phyloP scores from a whole-genome alignment of 257 asterid species.

The Paraleonurus japonicus region DNA sequence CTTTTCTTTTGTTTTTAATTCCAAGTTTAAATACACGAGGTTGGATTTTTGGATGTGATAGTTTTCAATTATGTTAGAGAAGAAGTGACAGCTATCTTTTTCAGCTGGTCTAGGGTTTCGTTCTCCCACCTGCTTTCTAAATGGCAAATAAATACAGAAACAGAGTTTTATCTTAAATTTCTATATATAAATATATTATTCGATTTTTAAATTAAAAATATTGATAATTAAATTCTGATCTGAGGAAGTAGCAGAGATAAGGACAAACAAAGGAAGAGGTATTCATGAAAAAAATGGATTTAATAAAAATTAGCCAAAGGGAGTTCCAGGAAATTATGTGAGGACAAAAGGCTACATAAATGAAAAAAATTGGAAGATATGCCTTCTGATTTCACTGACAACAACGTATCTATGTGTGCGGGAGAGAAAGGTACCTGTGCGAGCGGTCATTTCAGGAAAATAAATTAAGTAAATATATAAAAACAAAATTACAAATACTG shows the following conservation, averaged over 20 bases:
- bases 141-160: neutral
- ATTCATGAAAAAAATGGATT: neutral
- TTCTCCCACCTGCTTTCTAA: constrained; percentile 10
- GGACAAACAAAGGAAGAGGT: constrained; percentile 9
- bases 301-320: constrained; percentile 16
- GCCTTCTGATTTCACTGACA: constrained; percentile 53
- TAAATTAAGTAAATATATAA: too few relatives aligned
- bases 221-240: neutral
- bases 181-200: neutral
- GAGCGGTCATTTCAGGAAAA: constrained; percentile 63
- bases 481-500: neutral
- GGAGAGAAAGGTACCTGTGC: constrained; percentile 45
- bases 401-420: constrained; percentile 55
- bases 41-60: constrained; percentile 63
- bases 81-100: constrained; percentile 65
- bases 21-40: constrained; percentile 19
- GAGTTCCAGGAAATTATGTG: constrained; percentile 33
- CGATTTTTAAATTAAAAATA: neutral
- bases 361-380: constrained; percentile 44
- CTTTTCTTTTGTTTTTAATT: neutral
- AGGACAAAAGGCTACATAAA: constrained; percentile 46
- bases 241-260: neutral
- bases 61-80: constrained; percentile 59
- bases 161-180: neutral
- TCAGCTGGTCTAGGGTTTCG: constrained; percentile 37